These are phyloP conservation scores for Volvox africanus DNA, from an alignment of 139 green algal species.

Conservation along the genomic window DNA sequence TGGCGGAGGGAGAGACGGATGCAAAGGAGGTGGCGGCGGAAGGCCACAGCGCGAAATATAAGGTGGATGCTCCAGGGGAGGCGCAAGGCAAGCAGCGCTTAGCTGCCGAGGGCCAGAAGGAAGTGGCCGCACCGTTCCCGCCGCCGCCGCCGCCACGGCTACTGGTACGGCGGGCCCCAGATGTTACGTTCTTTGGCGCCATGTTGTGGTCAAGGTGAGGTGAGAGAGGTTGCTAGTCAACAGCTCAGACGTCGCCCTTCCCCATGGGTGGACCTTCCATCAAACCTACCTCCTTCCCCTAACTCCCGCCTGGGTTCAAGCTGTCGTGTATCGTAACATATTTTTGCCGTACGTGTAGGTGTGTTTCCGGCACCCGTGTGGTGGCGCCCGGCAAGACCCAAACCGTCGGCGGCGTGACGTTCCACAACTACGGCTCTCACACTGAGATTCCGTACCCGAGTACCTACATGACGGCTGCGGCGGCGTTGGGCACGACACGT, in stretches of 20 bases:
- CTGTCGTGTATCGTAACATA: no score
- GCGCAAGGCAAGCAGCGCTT: neutral
- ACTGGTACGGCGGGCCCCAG: neutral
- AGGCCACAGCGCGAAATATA: no score
- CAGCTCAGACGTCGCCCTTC: neutral
- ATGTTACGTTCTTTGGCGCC: slow-evolving; percentile 79
- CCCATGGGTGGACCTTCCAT: neutral
- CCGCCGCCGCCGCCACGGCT: neutral
- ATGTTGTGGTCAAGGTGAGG: slow-evolving; percentile 85
- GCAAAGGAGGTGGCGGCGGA: neutral
- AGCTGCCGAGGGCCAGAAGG: neutral
- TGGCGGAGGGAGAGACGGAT: neutral
- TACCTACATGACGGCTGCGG: slow-evolving; percentile 90
- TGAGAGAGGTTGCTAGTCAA: neutral
- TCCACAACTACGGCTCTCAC: slow-evolving; percentile 85
- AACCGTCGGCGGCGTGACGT: slow-evolving; percentile 78
- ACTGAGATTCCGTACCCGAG: slow-evolving; percentile 74
- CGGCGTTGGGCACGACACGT: slow-evolving; percentile 80
- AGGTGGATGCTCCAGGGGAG: neutral
- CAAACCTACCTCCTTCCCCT: no score
- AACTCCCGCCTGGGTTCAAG: no score
- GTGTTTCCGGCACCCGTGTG: slow-evolving; percentile 88
- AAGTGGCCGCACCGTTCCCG: neutral
- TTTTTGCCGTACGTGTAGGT: slow-evolving; percentile 55
- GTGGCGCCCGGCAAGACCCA: slow-evolving; percentile 72